Conservation (phyloP, 169 alveolate species). For the Plasmodium relictum region DNA sequence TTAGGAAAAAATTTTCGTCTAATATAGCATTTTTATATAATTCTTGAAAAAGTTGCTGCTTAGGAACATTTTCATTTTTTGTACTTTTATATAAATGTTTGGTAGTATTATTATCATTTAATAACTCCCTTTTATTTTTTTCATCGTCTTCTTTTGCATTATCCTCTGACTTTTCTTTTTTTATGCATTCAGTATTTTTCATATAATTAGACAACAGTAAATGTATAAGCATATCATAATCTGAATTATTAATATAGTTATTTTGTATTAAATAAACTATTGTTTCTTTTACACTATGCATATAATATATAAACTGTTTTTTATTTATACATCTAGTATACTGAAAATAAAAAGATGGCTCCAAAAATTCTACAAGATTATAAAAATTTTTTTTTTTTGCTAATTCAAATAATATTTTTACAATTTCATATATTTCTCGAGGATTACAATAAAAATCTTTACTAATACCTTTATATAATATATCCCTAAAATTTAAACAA, state of each 20-base stretch:
- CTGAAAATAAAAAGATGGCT: conserved; percentile 71
- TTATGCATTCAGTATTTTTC: conserved; percentile 36
- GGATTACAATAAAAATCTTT: conserved; percentile 78
- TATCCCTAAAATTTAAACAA: conserved; percentile 76
- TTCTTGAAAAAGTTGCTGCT: conserved; percentile 49
- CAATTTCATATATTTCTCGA: conserved; percentile 71
- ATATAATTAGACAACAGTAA: conserved; percentile 64
- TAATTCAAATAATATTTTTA: conserved; percentile 55
- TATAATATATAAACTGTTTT: conserved; percentile 70
- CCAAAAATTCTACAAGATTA: conserved; percentile 66
- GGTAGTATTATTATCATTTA: background rate
- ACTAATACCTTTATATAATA: conserved; percentile 74
- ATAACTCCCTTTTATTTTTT: background rate
- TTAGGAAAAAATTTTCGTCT: conserved; percentile 35
- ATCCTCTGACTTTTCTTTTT: conserved; percentile 21
- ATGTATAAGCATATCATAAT: conserved; percentile 71
- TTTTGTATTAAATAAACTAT: conserved; percentile 72
- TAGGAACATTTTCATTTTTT: conserved; percentile 16
- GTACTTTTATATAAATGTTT: conserved; percentile 38
- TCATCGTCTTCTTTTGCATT: background rate
- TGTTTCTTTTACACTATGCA: conserved; percentile 75
- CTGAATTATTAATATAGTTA: conserved; percentile 51
- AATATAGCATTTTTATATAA: conserved; percentile 51
- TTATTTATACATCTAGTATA: conserved; percentile 72
- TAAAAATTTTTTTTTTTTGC: conserved; percentile 65